Conservation (phyloP, 306 rosid genomes). For the Vigna mungo region DNA sequence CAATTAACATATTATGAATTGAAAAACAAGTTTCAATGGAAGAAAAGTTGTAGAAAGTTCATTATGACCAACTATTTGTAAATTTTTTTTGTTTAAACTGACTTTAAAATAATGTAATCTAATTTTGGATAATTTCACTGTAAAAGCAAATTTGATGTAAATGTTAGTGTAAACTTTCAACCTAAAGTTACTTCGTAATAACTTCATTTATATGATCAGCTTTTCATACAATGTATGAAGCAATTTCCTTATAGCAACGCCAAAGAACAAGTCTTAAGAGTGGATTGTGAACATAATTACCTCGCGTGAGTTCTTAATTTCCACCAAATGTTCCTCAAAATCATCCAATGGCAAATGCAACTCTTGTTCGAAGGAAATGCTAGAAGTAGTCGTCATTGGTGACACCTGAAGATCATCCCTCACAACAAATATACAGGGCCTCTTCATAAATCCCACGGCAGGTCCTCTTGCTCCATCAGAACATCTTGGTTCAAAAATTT, state of each 20-base stretch:
- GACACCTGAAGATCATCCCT: neutral
- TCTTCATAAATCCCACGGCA: neutral
- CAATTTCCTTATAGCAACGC: neutral
- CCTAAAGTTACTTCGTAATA: too few species aligned
- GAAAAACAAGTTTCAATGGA: too few species aligned
- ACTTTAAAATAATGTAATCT: too few species aligned
- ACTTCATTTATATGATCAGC: too few species aligned
- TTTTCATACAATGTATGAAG: neutral
- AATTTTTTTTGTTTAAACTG: too few species aligned
- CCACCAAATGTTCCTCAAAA: slow-evolving; percentile 7
- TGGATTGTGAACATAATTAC: neutral
- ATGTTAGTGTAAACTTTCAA: too few species aligned
- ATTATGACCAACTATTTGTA: too few species aligned
- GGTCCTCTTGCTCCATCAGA: neutral
- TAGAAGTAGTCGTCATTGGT: neutral
- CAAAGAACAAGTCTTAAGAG: neutral
- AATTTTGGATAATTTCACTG: too few species aligned
- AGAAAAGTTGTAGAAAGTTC: neutral
- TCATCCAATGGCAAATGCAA: neutral
- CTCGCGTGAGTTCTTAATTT: neutral
- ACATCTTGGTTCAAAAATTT: neutral
- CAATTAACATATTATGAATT: neutral
- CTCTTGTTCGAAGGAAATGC: slow-evolving; percentile 3
- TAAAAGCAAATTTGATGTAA: neutral
- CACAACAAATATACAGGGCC: neutral